Base-by-base conservation (phyloP, 2,329 filamentous ascomycete species). In the Myriangium duriaei region DNA sequence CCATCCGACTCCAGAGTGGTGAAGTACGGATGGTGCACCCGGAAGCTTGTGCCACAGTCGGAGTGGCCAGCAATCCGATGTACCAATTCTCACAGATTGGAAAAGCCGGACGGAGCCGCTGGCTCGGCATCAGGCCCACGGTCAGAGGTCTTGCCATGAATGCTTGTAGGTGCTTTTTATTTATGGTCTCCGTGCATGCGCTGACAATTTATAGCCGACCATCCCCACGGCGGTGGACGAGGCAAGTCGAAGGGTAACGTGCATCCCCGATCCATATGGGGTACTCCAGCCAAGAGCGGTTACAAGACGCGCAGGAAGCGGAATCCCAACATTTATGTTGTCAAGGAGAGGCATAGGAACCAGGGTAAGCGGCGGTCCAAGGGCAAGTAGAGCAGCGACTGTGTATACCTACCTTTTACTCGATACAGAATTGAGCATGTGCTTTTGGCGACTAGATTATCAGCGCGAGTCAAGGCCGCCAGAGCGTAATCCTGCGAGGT, bases 171-270 rank as follows among this genome's bases (percentile, higher is more conserved):
- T 60, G n/a, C n/a, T 15, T 36, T 16, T 9, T 2, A 16, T 7
- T 41, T 16, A 26, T 26, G 7, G 21, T 34, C 12, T 5, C 15
- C 38, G 24, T 29, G 17, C 28, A n/a, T 32, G 11, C 16, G 40
- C 24, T 30, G 15, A 34, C 21, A 37, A 51, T 48, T 36, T 44
- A 31, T 52, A 76, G 82, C 78, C 52, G 91, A 98, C 56, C 91
- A 98, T 71, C 91, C 91, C 55, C 91, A 98, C 61, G 91, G 91
- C 74, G 91, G 91, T 81, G 91, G 91, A 63, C 77, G 92, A 71
- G 91, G 91, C 68, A 98, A 98, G 68, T 95, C 86, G 41, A 98
- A 98, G 83, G 86, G 91, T 76, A 94, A 95, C 58, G 77, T 87
- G 44, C 72, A 93, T 57, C 91, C 92, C 21, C 85, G 91, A 51